Conservation (phyloP, 805 yeast genomes). For the Saccharomycopsis sp. region DNA sequence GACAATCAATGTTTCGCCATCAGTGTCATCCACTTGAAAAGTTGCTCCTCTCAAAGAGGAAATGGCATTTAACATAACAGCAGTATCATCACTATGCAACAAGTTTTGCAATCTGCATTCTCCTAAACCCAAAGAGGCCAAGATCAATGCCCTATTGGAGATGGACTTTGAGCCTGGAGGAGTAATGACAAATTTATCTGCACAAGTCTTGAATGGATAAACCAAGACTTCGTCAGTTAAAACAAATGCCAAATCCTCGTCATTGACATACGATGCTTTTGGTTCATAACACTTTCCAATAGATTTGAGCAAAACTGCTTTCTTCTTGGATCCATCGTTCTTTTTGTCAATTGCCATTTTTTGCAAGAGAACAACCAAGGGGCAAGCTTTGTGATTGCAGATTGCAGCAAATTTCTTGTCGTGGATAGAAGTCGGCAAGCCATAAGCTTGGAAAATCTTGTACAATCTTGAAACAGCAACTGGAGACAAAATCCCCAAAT, state of each 20-base stretch:
- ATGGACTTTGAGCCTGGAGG: slow-evolving; percentile 99
- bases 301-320: slow-evolving; percentile 70
- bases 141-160: slow-evolving; percentile 85
- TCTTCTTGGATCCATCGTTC: slow-evolving; percentile 86
- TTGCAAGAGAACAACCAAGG: slow-evolving; percentile 62
- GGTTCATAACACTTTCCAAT: slow-evolving; percentile 88
- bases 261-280: slow-evolving; percentile 76
- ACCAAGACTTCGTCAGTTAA: slow-evolving; percentile 76
- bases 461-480: slow-evolving; percentile 88
- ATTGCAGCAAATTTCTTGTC: slow-evolving; percentile 66
- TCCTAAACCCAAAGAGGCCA: slow-evolving; percentile 89
- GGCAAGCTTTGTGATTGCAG: slow-evolving; percentile 60
- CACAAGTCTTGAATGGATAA: slow-evolving; percentile 38
- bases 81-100: slow-evolving; percentile 93
- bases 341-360: slow-evolving; percentile 96
- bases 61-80: slow-evolving; percentile 87
- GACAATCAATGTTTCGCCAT: slow-evolving; percentile 82
- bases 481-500: slow-evolving; percentile 79
- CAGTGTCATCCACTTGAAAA: slow-evolving; percentile 37
- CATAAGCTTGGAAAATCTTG: slow-evolving; percentile 76
- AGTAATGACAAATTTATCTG: slow-evolving; percentile 38
- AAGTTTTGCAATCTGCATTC: slow-evolving; percentile 74
- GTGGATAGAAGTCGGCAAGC: slow-evolving; percentile 69
- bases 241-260: slow-evolving; percentile 71
- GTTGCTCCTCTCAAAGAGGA: slow-evolving; percentile 66